Evolutionary conservation across 768 basidiomycete genomes (phyloP).

Genomic region (Leccinum subtestaceum): DNA sequence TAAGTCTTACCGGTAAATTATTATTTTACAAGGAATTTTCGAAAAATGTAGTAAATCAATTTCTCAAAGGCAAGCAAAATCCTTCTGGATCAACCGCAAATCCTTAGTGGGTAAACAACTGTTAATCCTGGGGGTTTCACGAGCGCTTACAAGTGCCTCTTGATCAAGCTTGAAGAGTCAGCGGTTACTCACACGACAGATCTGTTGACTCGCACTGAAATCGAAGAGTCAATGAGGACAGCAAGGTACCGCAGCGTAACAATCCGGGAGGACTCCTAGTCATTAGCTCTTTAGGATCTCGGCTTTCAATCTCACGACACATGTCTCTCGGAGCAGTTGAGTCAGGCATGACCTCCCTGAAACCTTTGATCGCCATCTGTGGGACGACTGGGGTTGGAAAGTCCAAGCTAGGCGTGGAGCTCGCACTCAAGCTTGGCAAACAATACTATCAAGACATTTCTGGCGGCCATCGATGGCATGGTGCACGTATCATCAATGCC

Average conservation of each 20-base stretch:
- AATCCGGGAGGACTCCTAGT: background rate
- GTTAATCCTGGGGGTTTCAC: background rate
- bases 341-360: constrained; percentile 34
- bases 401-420: constrained; percentile 85
- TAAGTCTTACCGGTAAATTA: background rate
- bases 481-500: constrained; percentile 85
- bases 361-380: constrained; percentile 79
- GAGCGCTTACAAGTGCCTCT: background rate
- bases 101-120: background rate
- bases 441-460: constrained; percentile 12
- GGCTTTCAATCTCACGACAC: background rate
- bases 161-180: no score
- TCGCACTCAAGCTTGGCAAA: constrained; percentile 61
- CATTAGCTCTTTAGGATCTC: background rate
- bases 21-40: background rate
- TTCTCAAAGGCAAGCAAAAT: background rate
- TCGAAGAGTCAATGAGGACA: background rate
- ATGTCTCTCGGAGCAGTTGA: background rate
- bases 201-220: background rate
- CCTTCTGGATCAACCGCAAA: background rate
- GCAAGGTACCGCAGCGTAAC: background rate
- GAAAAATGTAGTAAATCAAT: no score
- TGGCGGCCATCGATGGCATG: constrained; percentile 43
- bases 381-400: constrained; percentile 97
- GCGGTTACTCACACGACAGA: no score